Percentiles rank a stretch among this genome's conserved stretches.
Evolutionary conservation across 441 rosid genomes (phyloP).

Genomic region (Heliophila coronopifolia): DNA sequence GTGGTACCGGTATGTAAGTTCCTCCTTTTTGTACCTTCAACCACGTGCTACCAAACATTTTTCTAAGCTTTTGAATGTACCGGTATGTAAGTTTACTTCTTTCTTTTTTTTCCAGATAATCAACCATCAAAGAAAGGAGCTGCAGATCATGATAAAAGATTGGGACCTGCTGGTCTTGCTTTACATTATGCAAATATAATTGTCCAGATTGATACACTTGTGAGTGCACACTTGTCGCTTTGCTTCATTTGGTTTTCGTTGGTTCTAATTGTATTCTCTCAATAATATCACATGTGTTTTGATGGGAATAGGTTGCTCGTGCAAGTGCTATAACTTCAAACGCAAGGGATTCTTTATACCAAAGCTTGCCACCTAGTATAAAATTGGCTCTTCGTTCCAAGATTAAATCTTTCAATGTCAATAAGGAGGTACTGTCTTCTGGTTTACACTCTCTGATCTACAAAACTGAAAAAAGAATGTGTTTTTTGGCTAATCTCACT

Average conservation of each 20-base stretch:
- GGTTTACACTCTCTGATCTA: neutral
- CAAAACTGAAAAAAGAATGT: neutral
- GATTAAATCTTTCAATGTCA: constrained; percentile 41
- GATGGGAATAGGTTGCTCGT: constrained; percentile 49
- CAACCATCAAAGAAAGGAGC: constrained; percentile 34
- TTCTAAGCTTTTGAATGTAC: constrained; percentile 4
- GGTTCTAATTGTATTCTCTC: constrained; percentile 3
- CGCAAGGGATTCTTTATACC: constrained; percentile 58
- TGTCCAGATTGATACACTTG: constrained; percentile 64
- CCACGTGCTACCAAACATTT: constrained; percentile 6
- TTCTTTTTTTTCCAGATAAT: constrained; percentile 33
- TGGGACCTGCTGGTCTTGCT: constrained; percentile 74
- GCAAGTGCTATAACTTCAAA: constrained; percentile 58
- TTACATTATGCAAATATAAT: constrained; percentile 69
- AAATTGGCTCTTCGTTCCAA: constrained; percentile 51
- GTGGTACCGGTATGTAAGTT: constrained; percentile 47
- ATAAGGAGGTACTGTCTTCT: constrained; percentile 46
- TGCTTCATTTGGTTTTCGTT: constrained; percentile 22
- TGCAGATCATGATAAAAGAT: constrained; percentile 33
- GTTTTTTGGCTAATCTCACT: constrained; percentile 3
- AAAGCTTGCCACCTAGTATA: constrained; percentile 53
- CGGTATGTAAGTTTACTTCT: too few species aligned
- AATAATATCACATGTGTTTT: constrained; percentile 15
- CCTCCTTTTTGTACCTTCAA: constrained; percentile 22
- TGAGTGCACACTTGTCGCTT: constrained; percentile 33